phyloP scores from a whole-genome alignment of 2,329 filamentous ascomycete species.

The Penicillium paneum region DNA sequence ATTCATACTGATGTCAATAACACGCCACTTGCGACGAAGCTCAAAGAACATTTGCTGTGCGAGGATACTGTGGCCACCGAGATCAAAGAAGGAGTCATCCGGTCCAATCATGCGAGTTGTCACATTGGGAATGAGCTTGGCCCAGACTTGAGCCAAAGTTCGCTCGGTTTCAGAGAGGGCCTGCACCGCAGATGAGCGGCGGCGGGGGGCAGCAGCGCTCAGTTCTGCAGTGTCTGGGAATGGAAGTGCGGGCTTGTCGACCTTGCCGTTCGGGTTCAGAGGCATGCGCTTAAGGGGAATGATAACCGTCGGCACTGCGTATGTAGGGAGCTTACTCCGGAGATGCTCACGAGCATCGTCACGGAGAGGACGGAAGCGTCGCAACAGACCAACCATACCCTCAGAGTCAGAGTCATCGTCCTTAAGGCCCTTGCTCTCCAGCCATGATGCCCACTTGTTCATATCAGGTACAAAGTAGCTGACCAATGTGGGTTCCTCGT shows the following conservation, averaged over 20 bases:
- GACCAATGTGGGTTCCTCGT: slow-evolving; percentile 81
- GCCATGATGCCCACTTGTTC: slow-evolving; percentile 68
- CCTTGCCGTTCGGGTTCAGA: slow-evolving; percentile 81
- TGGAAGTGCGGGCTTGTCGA: slow-evolving; percentile 74
- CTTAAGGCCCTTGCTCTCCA: slow-evolving; percentile 54
- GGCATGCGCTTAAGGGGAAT: slow-evolving; percentile 71
- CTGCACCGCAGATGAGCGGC: slow-evolving; percentile 49
- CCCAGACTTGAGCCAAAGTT: slow-evolving; percentile 69
- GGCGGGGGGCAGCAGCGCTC: slow-evolving; percentile 53
- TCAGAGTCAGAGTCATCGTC: slow-evolving; percentile 49
- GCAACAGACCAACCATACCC: slow-evolving; percentile 55
- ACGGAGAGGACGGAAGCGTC: slow-evolving; percentile 60
- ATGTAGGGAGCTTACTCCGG: slow-evolving; percentile 67
- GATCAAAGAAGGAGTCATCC: slow-evolving; percentile 69
- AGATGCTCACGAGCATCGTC: slow-evolving; percentile 65
- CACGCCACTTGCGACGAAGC: slow-evolving; percentile 60
- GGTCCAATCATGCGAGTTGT: slow-evolving; percentile 65
- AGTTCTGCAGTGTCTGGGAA: slow-evolving; percentile 74
- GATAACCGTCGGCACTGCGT: slow-evolving; percentile 71
- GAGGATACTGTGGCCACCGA: slow-evolving; percentile 76
- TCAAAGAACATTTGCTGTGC: slow-evolving; percentile 77
- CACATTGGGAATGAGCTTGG: slow-evolving; percentile 63
- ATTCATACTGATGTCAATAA: slow-evolving; percentile 66
- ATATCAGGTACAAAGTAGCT: slow-evolving; percentile 87
- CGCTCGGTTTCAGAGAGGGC: slow-evolving; percentile 58